Conservation (phyloP, 1,284 basidiomycete genomes). For the Melampsora americana region DNA sequence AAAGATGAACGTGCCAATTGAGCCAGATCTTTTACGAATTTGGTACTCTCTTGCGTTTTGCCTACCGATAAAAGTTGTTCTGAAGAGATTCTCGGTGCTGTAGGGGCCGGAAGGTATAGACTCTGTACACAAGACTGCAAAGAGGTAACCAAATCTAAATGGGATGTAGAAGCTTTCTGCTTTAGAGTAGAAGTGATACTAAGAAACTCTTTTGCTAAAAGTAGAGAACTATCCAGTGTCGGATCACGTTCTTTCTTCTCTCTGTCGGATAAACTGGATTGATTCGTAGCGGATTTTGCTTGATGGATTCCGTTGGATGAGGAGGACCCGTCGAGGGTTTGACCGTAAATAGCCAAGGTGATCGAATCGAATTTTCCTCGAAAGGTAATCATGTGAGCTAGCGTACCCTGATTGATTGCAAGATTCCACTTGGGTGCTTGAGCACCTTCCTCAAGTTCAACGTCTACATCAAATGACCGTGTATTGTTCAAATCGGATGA, state of each 20-base stretch:
- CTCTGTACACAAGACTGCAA: slow-evolving; percentile 2
- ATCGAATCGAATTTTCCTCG: slow-evolving; percentile 1
- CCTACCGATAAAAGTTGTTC: background rate
- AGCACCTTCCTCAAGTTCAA: background rate
- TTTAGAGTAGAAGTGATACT: slow-evolving; percentile 2
- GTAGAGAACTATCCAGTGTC: background rate
- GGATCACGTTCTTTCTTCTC: background rate
- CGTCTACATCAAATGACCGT: slow-evolving; percentile 7
- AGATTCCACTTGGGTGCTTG: slow-evolving; percentile 4
- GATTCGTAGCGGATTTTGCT: background rate
- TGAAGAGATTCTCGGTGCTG: background rate
- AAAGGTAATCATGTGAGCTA: background rate
- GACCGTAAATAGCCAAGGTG: background rate
- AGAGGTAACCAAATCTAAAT: background rate
- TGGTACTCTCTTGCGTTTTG: background rate
- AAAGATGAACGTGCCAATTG: slow-evolving; percentile 8
- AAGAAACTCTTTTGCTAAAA: slow-evolving; percentile 3
- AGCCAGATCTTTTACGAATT: background rate
- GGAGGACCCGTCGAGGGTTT: background rate
- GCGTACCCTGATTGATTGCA: background rate
- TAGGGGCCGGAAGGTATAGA: background rate
- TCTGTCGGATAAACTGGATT: background rate
- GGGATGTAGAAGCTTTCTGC: background rate
- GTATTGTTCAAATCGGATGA: background rate
- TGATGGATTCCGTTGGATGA: background rate